phyloP scores from a whole-genome alignment of 1,139 yeast species.

The Saccharomyces hybrid region DNA sequence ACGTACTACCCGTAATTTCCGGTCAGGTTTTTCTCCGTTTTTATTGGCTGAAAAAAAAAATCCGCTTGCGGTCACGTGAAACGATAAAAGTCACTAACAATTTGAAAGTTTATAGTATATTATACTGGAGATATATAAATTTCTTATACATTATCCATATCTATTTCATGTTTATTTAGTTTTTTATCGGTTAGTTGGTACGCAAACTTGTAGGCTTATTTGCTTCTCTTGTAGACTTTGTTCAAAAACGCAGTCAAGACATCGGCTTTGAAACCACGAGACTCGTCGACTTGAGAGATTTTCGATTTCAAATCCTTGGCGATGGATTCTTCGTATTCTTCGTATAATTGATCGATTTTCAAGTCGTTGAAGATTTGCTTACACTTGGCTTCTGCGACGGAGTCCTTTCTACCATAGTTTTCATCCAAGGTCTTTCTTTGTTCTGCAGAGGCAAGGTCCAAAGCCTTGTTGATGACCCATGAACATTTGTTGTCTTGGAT shows the following conservation, averaged over 20 bases:
- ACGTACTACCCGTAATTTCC: neutral
- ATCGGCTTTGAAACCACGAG: slow-evolving; percentile 83
- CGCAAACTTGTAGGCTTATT: slow-evolving; percentile 36
- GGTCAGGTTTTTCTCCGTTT: neutral
- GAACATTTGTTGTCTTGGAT: slow-evolving; percentile 98
- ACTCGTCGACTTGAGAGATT: slow-evolving; percentile 72
- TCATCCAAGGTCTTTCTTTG: slow-evolving; percentile 78
- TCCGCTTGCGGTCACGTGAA: neutral
- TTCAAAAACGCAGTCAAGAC: slow-evolving; percentile 77
- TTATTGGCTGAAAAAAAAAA: neutral
- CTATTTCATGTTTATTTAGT: neutral
- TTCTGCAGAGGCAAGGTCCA: slow-evolving; percentile 66
- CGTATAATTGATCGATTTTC: slow-evolving; percentile 63
- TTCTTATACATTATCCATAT: neutral
- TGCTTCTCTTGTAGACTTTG: slow-evolving; percentile 90
- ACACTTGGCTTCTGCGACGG: slow-evolving; percentile 59
- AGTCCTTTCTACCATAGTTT: slow-evolving; percentile 82
- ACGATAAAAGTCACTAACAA: neutral
- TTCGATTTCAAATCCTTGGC: slow-evolving; percentile 57
- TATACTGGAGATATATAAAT: neutral
- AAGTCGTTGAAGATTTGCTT: slow-evolving; percentile 71
- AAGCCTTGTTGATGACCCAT: slow-evolving; percentile 94
- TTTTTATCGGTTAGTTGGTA: neutral
- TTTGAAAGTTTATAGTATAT: neutral
- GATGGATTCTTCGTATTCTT: slow-evolving; percentile 71